Conservation (phyloP, 257 asterid genomes). For the Solanum paucissectum region DNA sequence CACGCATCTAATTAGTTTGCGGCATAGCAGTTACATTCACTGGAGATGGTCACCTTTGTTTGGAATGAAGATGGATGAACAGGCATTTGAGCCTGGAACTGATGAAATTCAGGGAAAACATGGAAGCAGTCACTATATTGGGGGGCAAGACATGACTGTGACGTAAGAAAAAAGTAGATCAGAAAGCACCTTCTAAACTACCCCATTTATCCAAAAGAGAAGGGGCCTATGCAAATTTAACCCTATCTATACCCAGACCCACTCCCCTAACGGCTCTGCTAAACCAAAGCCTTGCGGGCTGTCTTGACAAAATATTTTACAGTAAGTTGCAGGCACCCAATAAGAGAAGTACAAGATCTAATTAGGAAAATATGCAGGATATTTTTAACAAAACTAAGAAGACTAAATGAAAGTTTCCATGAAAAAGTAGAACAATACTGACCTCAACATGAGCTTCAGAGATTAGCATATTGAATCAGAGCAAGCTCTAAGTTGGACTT, state of each 20-base stretch:
- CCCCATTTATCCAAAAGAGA: background rate
- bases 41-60: no score
- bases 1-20: background rate
- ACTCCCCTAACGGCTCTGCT: background rate
- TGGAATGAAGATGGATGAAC: no score
- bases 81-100: no score
- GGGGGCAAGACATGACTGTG: background rate
- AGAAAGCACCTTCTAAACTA: background rate
- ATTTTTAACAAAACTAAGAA: background rate
- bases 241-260: background rate
- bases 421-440: background rate
- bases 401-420: background rate
- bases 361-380: background rate
- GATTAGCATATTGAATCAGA: background rate
- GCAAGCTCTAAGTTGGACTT: background rate
- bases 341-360: background rate
- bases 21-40: no score
- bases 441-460: background rate
- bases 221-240: background rate
- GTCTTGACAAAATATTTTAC: background rate
- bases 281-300: background rate
- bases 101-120: no score
- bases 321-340: background rate
- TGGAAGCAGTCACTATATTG: background rate
- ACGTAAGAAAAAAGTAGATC: background rate